Percentiles rank a stretch among this genome's conserved stretches.
Conservation (phyloP, 371 early-diverging fungal species). For the Globomyces sp. region DNA sequence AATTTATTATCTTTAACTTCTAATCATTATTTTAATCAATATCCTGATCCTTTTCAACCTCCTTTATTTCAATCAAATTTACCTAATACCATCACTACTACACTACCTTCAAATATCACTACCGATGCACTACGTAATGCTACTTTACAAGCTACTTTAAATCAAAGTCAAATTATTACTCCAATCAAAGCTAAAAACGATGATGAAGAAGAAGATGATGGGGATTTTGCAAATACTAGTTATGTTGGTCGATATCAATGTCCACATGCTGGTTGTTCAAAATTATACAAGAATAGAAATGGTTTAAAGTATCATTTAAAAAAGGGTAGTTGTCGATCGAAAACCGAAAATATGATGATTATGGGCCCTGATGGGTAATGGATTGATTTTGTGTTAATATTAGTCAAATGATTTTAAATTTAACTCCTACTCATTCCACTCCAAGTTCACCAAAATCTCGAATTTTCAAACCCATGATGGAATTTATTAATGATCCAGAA, state of each 20-base stretch:
- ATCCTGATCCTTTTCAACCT: too few species aligned
- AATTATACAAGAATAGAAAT: slow-evolving; percentile 51
- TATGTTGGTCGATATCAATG: slow-evolving; percentile 3
- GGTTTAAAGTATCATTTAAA: slow-evolving; percentile 51
- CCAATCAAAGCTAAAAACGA: slow-evolving; percentile 1
- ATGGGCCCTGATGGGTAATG: background rate
- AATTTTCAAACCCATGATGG: slow-evolving; percentile 9
- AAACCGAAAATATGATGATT: background rate
- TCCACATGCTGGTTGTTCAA: slow-evolving; percentile 16
- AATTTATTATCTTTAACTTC: too few species aligned
- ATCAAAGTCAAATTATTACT: background rate
- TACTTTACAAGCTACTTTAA: background rate
- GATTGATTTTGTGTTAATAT: too few species aligned
- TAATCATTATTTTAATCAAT: too few species aligned
- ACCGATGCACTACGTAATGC: too few species aligned
- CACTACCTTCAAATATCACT: too few species aligned
- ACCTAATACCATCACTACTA: too few species aligned
- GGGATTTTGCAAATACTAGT: background rate
- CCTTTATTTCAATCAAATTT: too few species aligned
- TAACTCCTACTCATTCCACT: slow-evolving; percentile 9
- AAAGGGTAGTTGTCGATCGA: slow-evolving; percentile 27
- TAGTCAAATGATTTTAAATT: background rate
- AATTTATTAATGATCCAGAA: slow-evolving; percentile 10
- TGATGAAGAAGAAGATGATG: slow-evolving; percentile 8
- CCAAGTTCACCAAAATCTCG: slow-evolving; percentile 11